These are phyloP conservation scores for Westerdykella aurantiaca DNA, from an alignment of 2,329 filamentous ascomycete species.

Conservation along the genomic window DNA sequence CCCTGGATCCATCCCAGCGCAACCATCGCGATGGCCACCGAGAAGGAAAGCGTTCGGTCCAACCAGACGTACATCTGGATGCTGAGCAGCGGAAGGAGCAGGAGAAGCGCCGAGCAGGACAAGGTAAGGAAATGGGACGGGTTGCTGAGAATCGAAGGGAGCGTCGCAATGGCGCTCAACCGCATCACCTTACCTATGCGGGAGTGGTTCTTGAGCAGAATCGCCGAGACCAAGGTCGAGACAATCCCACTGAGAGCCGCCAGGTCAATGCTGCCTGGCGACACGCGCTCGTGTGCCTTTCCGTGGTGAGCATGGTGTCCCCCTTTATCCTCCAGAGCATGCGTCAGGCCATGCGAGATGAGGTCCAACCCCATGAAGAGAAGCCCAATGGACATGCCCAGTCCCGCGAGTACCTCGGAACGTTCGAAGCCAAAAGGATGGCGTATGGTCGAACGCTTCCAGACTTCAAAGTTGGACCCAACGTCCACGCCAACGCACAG, in stretches of 20 bases:
- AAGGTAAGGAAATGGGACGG: constrained; percentile 93
- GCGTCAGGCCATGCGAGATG: constrained; percentile 87
- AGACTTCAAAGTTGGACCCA: constrained; percentile 93
- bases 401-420: constrained; percentile 88
- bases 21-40: constrained; percentile 85
- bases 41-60: constrained; percentile 72
- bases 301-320: constrained; percentile 59
- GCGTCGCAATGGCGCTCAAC: constrained; percentile 71
- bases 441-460: constrained; percentile 85
- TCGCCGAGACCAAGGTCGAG: constrained; percentile 78
- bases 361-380: constrained; percentile 97
- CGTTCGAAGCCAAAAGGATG: constrained; percentile 91
- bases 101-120: constrained; percentile 72
- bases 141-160: constrained; percentile 86
- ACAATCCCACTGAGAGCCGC: constrained; percentile 75
- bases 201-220: constrained; percentile 82
- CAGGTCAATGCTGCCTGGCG: constrained; percentile 71
- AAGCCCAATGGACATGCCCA: constrained; percentile 91
- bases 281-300: constrained; percentile 56
- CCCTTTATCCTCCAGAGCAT: constrained; percentile 72
- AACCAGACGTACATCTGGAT: constrained; percentile 77
- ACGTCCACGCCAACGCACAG: constrained; percentile 91
- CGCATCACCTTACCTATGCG: constrained; percentile 89
- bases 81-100: constrained; percentile 75
- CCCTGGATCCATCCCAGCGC: constrained; percentile 76